These are phyloP conservation scores for Musa itinerans DNA, from an alignment of 176 grass and related monocot species.

Conservation along the genomic window DNA sequence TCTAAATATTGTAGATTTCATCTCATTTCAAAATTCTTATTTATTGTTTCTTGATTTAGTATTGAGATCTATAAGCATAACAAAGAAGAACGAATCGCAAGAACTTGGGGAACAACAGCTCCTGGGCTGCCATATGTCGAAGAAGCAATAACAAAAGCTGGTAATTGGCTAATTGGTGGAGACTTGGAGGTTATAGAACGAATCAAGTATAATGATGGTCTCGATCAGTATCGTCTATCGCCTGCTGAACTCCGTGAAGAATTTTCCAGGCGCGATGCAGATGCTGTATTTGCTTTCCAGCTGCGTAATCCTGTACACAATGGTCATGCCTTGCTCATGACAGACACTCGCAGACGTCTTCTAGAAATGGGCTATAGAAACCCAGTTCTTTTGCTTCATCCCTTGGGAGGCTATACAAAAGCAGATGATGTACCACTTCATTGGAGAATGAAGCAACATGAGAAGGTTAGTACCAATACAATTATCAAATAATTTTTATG, in stretches of 20 bases:
- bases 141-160: not conserved
- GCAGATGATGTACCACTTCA: not conserved
- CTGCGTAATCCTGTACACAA: not conserved
- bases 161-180: not conserved
- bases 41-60: not conserved
- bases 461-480: not conserved
- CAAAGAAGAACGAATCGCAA: not conserved
- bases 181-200: not conserved
- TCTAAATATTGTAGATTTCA: no score
- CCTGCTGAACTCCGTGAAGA: not conserved
- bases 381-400: conserved; percentile 2
- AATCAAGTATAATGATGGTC: conserved; percentile 2
- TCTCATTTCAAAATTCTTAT: no score
- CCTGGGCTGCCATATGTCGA: not conserved
- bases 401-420: conserved; percentile 4
- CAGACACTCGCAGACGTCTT: not conserved
- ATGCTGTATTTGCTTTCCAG: not conserved
- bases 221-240: not conserved
- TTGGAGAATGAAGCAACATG: not conserved
- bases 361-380: not conserved
- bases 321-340: not conserved
- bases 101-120: not conserved
- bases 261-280: not conserved
- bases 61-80: not conserved
- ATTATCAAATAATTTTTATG: no score